A percentile compares a stretch with the other conserved stretches of the same genome.
These are phyloP conservation scores for Fusarium longipes DNA, from an alignment of 2,329 filamentous ascomycete species.

Conservation along the genomic window DNA sequence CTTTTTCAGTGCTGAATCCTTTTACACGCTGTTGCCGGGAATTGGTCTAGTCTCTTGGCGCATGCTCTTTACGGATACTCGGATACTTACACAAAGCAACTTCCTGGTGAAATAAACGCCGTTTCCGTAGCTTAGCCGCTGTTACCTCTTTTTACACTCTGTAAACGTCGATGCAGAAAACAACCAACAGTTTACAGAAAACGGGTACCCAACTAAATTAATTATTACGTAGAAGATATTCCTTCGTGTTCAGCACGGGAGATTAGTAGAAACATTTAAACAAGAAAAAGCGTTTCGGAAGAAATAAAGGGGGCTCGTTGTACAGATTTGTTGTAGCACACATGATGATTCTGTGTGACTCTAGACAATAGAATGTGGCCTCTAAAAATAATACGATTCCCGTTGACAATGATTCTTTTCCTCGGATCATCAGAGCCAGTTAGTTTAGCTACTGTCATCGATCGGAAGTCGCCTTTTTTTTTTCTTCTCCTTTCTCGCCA, in stretches of 20 bases:
- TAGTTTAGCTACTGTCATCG: not conserved
- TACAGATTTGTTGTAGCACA: not conserved
- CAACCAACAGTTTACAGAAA: not conserved
- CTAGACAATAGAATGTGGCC: not conserved
- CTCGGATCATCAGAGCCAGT: slow-evolving; percentile 1
- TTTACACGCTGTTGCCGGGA: slow-evolving; percentile 13
- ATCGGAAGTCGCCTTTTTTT: slow-evolving; percentile 4
- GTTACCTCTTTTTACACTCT: not conserved
- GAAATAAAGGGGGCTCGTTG: not conserved
- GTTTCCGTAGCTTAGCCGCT: slow-evolving; percentile 6
- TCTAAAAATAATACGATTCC: slow-evolving; percentile 2
- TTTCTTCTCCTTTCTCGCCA: not conserved
- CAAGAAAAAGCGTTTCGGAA: not conserved
- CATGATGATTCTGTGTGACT: not conserved
- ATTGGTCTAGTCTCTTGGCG: slow-evolving; percentile 6
- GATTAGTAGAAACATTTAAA: not conserved
- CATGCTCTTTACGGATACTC: slow-evolving; percentile 17
- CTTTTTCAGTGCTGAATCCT: not conserved
- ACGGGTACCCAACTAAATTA: not conserved
- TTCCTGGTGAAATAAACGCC: not conserved
- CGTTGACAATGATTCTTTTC: not conserved
- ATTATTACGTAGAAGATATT: slow-evolving; percentile 10
- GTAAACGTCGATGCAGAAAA: not conserved
- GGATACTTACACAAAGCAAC: not conserved
- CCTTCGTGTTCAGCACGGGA: not conserved